Percentiles rank a stretch among this genome's conserved stretches.
These are phyloP conservation scores for Chaetomiaceae sp. DNA, from an alignment of 2,329 filamentous ascomycete genomes.

Conservation along the genomic window DNA sequence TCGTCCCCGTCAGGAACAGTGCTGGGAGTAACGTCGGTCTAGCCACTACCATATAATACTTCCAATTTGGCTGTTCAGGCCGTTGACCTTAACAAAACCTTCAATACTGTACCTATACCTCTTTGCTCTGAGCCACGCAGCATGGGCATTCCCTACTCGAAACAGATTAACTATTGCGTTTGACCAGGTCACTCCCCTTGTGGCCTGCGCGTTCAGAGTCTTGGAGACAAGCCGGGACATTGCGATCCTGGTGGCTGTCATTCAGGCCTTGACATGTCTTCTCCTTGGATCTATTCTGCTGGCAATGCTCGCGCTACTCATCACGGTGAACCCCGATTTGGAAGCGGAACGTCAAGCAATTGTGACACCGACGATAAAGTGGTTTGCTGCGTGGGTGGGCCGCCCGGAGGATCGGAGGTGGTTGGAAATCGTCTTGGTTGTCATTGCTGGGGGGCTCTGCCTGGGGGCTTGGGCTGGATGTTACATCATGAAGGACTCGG, in stretches of 20 bases:
- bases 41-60: too few species aligned
- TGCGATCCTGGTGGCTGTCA: constrained; percentile 41
- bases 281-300: constrained; percentile 37
- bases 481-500: not conserved
- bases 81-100: too few species aligned
- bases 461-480: not conserved
- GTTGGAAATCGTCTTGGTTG: not conserved
- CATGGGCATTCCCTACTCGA: constrained; percentile 42
- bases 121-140: too few species aligned
- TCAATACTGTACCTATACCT: too few species aligned
- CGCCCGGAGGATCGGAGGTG: not conserved
- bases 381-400: constrained; percentile 24
- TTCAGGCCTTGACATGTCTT: constrained; percentile 42
- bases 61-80: too few species aligned
- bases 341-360: constrained; percentile 37
- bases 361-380: constrained; percentile 39
- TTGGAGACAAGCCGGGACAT: constrained; percentile 47
- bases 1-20: too few species aligned
- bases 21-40: too few species aligned
- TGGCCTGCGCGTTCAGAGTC: constrained; percentile 44
- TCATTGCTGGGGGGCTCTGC: not conserved
- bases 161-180: constrained; percentile 47
- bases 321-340: constrained; percentile 45
- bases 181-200: constrained; percentile 48
- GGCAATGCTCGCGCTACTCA: constrained; percentile 36